Conservation (phyloP, 805 yeast species). For the Schwanniomyces occidentalis region DNA sequence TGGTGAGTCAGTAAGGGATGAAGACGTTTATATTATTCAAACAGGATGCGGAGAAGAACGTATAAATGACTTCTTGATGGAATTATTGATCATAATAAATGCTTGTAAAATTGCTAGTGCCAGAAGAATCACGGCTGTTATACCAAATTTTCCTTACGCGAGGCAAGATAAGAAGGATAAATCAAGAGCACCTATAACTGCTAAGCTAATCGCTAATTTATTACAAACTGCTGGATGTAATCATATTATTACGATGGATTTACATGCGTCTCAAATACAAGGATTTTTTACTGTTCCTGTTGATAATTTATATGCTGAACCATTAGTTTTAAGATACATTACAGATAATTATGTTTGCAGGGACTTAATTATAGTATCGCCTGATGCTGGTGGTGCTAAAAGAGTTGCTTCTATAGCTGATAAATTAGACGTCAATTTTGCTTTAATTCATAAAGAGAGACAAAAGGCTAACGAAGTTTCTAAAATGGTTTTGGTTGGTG, state of each 20-base stretch:
- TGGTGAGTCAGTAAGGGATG: slow-evolving; percentile 83
- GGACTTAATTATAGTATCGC: slow-evolving; percentile 76
- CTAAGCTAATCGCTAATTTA: slow-evolving; percentile 81
- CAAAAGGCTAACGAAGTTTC: slow-evolving; percentile 82
- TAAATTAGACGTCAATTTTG: slow-evolving; percentile 74
- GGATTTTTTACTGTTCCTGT: slow-evolving; percentile 84
- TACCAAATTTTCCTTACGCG: slow-evolving; percentile 86
- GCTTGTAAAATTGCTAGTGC: slow-evolving; percentile 85
- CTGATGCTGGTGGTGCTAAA: slow-evolving; percentile 91
- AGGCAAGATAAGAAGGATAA: slow-evolving; percentile 87
- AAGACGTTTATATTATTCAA: slow-evolving; percentile 77
- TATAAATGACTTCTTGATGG: slow-evolving; percentile 74
- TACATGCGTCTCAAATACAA: slow-evolving; percentile 88
- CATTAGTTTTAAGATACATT: slow-evolving; percentile 74
- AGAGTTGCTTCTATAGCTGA: slow-evolving; percentile 87
- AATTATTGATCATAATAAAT: slow-evolving; percentile 72
- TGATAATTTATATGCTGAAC: slow-evolving; percentile 83
- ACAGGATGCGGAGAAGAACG: slow-evolving; percentile 74
- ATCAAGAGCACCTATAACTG: slow-evolving; percentile 82
- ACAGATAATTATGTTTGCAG: slow-evolving; percentile 57
- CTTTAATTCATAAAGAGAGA: slow-evolving; percentile 82
- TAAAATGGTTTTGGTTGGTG: slow-evolving; percentile 84
- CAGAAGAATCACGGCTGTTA: slow-evolving; percentile 76
- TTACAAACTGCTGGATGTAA: slow-evolving; percentile 82
- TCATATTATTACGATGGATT: slow-evolving; percentile 84